Evolutionary conservation across 106 monocot genomes (phyloP), one percentile per base, ranked within the genome.

Genomic region (Chionographis japonica): DNA sequence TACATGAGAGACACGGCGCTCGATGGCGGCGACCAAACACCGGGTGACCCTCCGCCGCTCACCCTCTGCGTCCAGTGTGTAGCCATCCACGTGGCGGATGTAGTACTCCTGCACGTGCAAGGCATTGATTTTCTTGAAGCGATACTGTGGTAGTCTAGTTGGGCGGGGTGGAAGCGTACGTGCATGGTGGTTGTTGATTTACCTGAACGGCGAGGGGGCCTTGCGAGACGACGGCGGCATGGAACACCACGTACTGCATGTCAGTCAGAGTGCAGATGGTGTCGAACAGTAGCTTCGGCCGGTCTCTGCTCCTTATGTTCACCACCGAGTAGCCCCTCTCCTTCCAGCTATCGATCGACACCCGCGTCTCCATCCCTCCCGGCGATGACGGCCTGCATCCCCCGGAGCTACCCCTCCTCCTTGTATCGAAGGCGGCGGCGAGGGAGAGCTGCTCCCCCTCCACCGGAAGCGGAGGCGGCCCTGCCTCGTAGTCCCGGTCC

Each of bases 221-320:
- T 3, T 68, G 76, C 49, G 77, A 82, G 68, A 43, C 54, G 20
- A 74, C 73, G 8, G 77, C 63, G 37, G 82, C 82, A 39, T 82
- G 82, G 58, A 68, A 82, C 3, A 82, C 82, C 11, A 59, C 77
- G 58, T 82, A 82, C 43, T 68, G 19, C 73, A 82, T 63, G 54
- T 82, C 82, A 2, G 82, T 82, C 9, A 82, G 73, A 7, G 77
- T 63, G 54, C 77, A 82, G 8, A 82, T 77, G 2, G 82, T 82
- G 68, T 82, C 82, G 43, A 82, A 82, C 19, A 82, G 56, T 7
- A 77, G 72, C 77, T 74, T 82, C 12, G 82, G 73, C 19, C 82
- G 62, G 52, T 82, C 77, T 18, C 37, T 59, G 51, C 82, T 73
- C 40, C 43, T 51, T 3, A 82, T 66, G 57, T 52, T 69, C 68